Conservation (phyloP, 192 early-diverging fungal genomes). For the Coemansia erecta region DNA sequence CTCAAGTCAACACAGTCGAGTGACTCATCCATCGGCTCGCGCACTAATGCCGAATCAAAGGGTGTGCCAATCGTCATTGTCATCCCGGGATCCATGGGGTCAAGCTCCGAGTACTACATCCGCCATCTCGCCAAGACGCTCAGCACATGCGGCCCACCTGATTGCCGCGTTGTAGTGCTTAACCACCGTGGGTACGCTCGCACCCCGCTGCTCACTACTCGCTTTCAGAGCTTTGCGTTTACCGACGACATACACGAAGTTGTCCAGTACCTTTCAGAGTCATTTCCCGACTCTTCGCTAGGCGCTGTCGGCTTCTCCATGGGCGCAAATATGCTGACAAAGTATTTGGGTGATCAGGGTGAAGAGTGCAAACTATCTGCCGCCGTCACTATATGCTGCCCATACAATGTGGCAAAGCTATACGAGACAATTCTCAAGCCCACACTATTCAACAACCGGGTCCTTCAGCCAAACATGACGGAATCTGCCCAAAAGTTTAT, state of each 20-base stretch:
- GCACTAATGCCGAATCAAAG: background rate
- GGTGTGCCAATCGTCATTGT: conserved; percentile 10
- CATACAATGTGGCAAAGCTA: conserved; percentile 1
- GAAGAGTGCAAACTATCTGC: conserved; percentile 3
- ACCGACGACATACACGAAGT: conserved; percentile 12
- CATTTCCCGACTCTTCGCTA: conserved; percentile 1
- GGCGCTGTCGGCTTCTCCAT: conserved; percentile 12
- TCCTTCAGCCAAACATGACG: conserved; percentile 4
- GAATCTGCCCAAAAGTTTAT: conserved; percentile 1
- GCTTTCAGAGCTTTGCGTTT: background rate
- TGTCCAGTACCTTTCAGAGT: background rate
- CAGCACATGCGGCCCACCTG: background rate
- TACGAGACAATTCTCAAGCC: conserved; percentile 5
- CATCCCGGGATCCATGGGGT: conserved; percentile 5
- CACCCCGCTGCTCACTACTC: conserved; percentile 1
- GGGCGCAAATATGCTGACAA: conserved; percentile 13
- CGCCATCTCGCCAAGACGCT: conserved; percentile 13
- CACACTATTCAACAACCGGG: conserved; percentile 10
- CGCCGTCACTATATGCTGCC: conserved; percentile 15
- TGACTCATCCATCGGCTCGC: background rate
- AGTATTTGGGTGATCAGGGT: conserved; percentile 7
- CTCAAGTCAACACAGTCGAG: background rate
- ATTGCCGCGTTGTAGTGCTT: conserved; percentile 7
- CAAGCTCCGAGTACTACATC: conserved; percentile 19
- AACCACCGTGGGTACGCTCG: conserved; percentile 17